Percentiles rank a stretch among this genome's conserved stretches.
Evolutionary conservation across 352 stramenopile species (phyloP).

Genomic region (Peronospora belbahrii): DNA sequence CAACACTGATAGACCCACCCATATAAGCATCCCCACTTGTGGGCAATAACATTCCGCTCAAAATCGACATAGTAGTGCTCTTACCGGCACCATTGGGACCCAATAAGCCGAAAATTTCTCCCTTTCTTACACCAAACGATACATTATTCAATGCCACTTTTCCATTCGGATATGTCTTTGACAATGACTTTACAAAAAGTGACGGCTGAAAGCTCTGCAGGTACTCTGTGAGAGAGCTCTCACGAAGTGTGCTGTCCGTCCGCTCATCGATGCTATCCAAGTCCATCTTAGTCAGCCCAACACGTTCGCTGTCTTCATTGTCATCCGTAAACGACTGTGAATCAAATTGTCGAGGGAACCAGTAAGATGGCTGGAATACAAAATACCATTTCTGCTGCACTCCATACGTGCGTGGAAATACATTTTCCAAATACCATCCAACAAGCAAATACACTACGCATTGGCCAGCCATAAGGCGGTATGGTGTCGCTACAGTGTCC

Average conservation of each 20-base stretch:
- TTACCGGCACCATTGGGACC: conserved; percentile 93
- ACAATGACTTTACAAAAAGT: conserved; percentile 47
- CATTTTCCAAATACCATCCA: conserved; percentile 91
- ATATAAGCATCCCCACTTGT: conserved; percentile 65
- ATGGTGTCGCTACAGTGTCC: conserved; percentile 36
- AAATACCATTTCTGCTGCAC: conserved; percentile 92
- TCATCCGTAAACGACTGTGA: conserved; percentile 7
- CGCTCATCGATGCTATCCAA: conserved; percentile 18
- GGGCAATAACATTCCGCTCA: conserved; percentile 88
- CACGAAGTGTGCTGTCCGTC: conserved; percentile 55
- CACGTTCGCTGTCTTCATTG: conserved; percentile 14
- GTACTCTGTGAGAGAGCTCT: conserved; percentile 50
- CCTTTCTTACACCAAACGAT: conserved; percentile 81
- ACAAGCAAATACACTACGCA: conserved; percentile 83
- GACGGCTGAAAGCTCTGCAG: conserved; percentile 47
- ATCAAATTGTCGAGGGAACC: conserved; percentile 30
- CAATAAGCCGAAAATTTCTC: conserved; percentile 91
- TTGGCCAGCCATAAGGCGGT: conserved; percentile 71
- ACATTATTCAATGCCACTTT: conserved; percentile 78
- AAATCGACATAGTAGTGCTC: conserved; percentile 94
- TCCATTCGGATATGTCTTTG: conserved; percentile 67
- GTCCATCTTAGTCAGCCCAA: conserved; percentile 21
- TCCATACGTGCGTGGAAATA: conserved; percentile 88
- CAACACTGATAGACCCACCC: conserved; percentile 42
- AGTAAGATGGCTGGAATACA: conserved; percentile 78